phyloP scores from a whole-genome alignment of 345 rosid genomes.

The Eucalyptus virginea region DNA sequence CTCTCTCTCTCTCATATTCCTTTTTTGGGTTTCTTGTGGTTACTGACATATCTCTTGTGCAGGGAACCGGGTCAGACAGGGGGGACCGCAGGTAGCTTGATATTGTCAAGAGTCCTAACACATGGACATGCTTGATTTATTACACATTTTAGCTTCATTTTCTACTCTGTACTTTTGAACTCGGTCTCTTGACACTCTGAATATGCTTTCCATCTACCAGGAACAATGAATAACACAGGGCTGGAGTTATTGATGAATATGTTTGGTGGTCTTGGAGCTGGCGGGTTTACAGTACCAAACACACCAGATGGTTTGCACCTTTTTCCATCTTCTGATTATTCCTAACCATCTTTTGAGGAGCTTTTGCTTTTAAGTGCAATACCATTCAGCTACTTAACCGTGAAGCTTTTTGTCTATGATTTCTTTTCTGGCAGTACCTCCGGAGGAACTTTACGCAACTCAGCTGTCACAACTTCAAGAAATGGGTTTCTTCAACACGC shows the following conservation, averaged over 20 bases:
- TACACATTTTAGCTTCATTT: not conserved
- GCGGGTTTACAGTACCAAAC: conserved; percentile 47
- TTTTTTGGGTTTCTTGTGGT: not conserved
- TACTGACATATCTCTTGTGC: not conserved
- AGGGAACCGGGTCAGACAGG: conserved; percentile 50
- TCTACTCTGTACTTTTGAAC: not conserved
- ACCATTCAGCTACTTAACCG: not conserved
- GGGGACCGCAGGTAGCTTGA: conserved; percentile 34
- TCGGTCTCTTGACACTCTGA: not conserved
- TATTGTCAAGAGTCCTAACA: not conserved
- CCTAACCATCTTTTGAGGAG: not conserved
- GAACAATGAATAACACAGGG: conserved; percentile 25
- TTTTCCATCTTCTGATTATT: not conserved
- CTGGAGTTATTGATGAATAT: conserved; percentile 78
- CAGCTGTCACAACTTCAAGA: conserved; percentile 83
- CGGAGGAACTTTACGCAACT: conserved; percentile 80
- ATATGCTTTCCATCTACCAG: conserved; percentile 4
- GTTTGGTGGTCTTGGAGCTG: conserved; percentile 86
- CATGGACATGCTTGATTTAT: not conserved
- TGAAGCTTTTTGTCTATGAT: not conserved
- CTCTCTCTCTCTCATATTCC: not conserved
- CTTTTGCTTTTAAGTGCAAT: not conserved
- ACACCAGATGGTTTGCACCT: conserved; percentile 46
- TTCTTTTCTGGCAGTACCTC: conserved; percentile 38
- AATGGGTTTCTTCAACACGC: conserved; percentile 83